Evolutionary conservation across 176 grass and related monocot genomes (phyloP).

Genomic region (Zoysia pacifica): DNA sequence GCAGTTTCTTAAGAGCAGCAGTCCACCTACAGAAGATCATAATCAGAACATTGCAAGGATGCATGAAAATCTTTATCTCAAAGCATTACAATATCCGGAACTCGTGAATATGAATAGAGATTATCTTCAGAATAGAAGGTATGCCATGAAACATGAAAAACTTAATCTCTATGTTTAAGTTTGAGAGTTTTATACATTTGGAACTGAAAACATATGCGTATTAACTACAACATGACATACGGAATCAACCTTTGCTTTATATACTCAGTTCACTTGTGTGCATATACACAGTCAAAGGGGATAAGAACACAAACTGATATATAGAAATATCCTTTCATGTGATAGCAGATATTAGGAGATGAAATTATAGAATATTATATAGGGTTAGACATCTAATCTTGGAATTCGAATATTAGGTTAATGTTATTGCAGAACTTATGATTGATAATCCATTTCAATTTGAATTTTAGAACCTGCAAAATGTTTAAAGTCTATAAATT

Average conservation of each 20-base stretch:
- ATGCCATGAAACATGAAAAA: slow-evolving; percentile 1
- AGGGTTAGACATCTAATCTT: not conserved
- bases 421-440: not conserved
- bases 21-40: not conserved
- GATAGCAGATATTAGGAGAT: not conserved
- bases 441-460: not conserved
- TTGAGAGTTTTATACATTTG: not conserved
- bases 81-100: not conserved
- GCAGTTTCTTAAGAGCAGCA: slow-evolving; percentile 9
- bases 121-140: slow-evolving; percentile 27
- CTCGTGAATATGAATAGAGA: slow-evolving; percentile 23
- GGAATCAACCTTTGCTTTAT: not conserved
- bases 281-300: not conserved
- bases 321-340: not conserved
- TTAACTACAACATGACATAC: not conserved
- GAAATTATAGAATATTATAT: not conserved
- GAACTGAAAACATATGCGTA: not conserved
- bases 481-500: not conserved
- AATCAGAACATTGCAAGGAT: not conserved
- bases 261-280: not conserved
- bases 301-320: not conserved
- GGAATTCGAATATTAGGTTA: not conserved
- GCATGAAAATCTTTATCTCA: not conserved
- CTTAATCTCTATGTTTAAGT: not conserved
- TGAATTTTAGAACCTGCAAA: not conserved